phyloP scores from a whole-genome alignment of 2,329 filamentous ascomycete species.

The Dactylonectria macrodidyma region DNA sequence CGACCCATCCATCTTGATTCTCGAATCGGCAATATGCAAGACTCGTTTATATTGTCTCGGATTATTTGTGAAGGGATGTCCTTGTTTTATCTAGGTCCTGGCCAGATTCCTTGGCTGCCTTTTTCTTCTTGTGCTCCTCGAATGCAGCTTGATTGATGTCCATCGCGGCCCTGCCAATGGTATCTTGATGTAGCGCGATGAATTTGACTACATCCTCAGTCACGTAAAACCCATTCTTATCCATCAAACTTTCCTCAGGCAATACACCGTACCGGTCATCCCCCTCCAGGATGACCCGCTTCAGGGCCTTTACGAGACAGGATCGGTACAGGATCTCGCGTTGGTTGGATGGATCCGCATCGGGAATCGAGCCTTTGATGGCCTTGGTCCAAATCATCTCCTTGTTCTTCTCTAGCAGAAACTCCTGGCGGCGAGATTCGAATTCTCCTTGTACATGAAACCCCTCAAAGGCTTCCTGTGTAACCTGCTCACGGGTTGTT shows the following conservation, averaged over 20 bases:
- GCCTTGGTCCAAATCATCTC: conserved; percentile 62
- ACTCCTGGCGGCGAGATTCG: conserved; percentile 57
- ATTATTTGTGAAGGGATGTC: too few relatives aligned
- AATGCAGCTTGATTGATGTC: conserved; percentile 40
- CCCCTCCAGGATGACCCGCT: conserved; percentile 64
- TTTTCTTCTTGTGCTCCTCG: conserved; percentile 15
- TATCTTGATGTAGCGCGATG: conserved; percentile 56
- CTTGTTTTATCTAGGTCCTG: background rate
- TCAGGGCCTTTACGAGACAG: conserved; percentile 59
- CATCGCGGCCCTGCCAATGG: conserved; percentile 55
- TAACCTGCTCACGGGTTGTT: conserved; percentile 61
- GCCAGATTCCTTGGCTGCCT: background rate
- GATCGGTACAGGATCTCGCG: conserved; percentile 51
- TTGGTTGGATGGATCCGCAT: conserved; percentile 42
- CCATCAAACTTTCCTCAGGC: conserved; percentile 47
- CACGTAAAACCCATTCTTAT: conserved; percentile 60
- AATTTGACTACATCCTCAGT: conserved; percentile 60
- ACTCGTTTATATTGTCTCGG: too few relatives aligned
- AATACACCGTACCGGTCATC: conserved; percentile 57
- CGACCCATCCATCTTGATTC: too few relatives aligned
- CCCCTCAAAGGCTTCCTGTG: conserved; percentile 65
- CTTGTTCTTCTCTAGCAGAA: conserved; percentile 57
- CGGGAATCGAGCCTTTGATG: conserved; percentile 58
- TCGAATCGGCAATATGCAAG: too few relatives aligned
- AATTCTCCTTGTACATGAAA: conserved; percentile 67